Conservation (phyloP, 306 rosid genomes). For the Chamaecrista fasciculata region DNA sequence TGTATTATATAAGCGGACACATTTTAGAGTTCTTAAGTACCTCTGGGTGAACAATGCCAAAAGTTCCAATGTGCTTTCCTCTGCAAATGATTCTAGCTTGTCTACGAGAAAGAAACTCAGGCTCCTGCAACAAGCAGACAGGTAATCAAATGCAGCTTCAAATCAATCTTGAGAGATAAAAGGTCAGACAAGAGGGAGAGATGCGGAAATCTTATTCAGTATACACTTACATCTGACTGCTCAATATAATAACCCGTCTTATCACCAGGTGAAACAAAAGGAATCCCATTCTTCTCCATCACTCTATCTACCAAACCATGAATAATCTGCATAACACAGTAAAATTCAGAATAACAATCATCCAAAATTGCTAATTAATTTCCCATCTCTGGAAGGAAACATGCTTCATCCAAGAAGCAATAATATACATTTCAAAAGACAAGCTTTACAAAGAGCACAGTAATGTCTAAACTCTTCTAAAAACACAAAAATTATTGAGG, state of each 20-base stretch:
- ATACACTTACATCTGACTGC: slow-evolving; percentile 65
- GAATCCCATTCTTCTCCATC: slow-evolving; percentile 72
- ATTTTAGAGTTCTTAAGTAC: slow-evolving; percentile 35
- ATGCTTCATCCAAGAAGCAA: neutral
- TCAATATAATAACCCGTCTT: slow-evolving; percentile 55
- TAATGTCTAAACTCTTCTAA: neutral
- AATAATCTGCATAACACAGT: slow-evolving; percentile 58
- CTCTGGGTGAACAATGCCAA: slow-evolving; percentile 96
- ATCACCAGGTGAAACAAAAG: slow-evolving; percentile 62
- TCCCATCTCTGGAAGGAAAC: neutral
- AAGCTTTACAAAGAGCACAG: neutral
- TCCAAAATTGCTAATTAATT: slow-evolving; percentile 2
- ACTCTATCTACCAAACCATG: slow-evolving; percentile 90
- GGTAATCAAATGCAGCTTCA: slow-evolving; percentile 8
- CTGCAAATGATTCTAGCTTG: slow-evolving; percentile 75
- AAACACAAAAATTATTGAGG: neutral
- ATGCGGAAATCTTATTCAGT: neutral
- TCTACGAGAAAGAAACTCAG: slow-evolving; percentile 76
- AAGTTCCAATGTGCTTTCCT: slow-evolving; percentile 68
- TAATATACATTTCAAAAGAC: neutral
- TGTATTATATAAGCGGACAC: slow-evolving; percentile 4
- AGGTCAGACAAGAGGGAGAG: slow-evolving; percentile 3
- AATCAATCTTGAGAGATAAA: neutral
- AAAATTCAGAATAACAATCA: neutral
- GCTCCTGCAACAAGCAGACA: slow-evolving; percentile 56